phyloP scores from a whole-genome alignment of 2,329 filamentous ascomycete species.

The Xylariaceae sp. region DNA sequence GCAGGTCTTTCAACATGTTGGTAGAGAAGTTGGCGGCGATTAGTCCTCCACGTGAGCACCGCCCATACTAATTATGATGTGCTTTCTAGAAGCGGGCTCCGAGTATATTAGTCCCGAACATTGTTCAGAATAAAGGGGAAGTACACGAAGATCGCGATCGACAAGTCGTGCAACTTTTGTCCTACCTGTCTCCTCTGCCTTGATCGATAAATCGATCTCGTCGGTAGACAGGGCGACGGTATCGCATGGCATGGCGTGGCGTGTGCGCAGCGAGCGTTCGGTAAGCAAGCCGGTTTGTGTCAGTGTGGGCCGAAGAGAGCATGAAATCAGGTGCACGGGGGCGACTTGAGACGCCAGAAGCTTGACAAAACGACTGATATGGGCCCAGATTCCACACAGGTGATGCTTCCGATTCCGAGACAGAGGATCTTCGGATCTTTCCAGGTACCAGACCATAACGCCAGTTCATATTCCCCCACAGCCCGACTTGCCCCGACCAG shows the following conservation, averaged over 20 bases:
- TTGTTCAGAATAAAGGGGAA: neutral
- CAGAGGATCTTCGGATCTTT: neutral
- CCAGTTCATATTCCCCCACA: too few relatives aligned
- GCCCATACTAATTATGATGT: neutral
- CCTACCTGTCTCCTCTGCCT: too few relatives aligned
- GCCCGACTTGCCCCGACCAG: too few relatives aligned
- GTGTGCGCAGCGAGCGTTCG: too few relatives aligned
- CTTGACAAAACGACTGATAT: constrained; percentile 13
- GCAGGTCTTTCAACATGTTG: constrained; percentile 23
- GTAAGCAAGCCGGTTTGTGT: neutral
- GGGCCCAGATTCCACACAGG: constrained; percentile 13
- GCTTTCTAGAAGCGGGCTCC: neutral
- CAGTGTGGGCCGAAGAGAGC: neutral
- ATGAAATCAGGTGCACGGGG: neutral
- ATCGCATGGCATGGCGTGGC: neutral
- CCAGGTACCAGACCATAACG: neutral
- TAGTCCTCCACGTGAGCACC: constrained; percentile 1
- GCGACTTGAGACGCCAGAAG: constrained; percentile 6
- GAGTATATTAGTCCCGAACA: neutral
- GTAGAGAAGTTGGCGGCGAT: neutral
- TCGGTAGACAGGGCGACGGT: neutral
- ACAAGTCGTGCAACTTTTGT: too few relatives aligned
- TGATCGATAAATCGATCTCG: too few relatives aligned
- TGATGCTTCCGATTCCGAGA: constrained; percentile 7
- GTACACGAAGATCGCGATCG: neutral